Percentiles rank a stretch among this genome's conserved stretches.
Conservation (phyloP, 495 filamentous ascomycete species). For the Penicillium paxilli region DNA sequence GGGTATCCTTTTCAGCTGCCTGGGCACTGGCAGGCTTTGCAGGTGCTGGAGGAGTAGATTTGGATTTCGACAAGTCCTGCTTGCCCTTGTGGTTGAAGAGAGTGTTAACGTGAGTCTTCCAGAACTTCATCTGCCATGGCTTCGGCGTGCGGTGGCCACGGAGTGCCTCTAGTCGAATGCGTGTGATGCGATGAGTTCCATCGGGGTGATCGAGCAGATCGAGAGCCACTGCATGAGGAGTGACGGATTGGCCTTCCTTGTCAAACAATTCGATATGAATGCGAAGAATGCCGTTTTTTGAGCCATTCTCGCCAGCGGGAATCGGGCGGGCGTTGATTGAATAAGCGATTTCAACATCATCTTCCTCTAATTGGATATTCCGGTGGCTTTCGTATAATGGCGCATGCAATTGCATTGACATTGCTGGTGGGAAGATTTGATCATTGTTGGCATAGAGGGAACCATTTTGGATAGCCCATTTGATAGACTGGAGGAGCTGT, state of each 20-base stretch:
- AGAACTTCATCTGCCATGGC: slow-evolving; percentile 27
- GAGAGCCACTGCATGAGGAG: slow-evolving; percentile 16
- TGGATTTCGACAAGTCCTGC: neutral
- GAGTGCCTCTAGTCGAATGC: slow-evolving; percentile 15
- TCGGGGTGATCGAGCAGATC: slow-evolving; percentile 19
- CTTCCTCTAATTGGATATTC: neutral
- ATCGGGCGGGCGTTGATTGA: slow-evolving; percentile 28
- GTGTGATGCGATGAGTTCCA: slow-evolving; percentile 21
- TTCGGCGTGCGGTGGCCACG: neutral
- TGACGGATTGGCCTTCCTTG: slow-evolving; percentile 19
- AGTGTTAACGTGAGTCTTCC: slow-evolving; percentile 20
- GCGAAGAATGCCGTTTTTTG: slow-evolving; percentile 21
- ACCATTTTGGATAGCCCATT: slow-evolving; percentile 39
- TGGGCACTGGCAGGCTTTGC: neutral
- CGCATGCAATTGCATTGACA: slow-evolving; percentile 33
- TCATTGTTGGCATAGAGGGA: slow-evolving; percentile 44
- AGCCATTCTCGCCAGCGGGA: slow-evolving; percentile 13
- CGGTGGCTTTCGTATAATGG: slow-evolving; percentile 16
- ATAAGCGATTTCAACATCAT: slow-evolving; percentile 26
- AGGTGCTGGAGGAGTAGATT: neutral
- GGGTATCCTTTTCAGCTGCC: neutral
- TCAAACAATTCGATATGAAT: slow-evolving; percentile 30
- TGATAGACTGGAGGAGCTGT: slow-evolving; percentile 29
- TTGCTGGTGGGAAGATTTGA: slow-evolving; percentile 41
- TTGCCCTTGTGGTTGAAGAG: slow-evolving; percentile 11